Percentiles rank a stretch among this genome's conserved stretches.
Conservation (phyloP, 306 rosid genomes). For the Cucumis hystrix region DNA sequence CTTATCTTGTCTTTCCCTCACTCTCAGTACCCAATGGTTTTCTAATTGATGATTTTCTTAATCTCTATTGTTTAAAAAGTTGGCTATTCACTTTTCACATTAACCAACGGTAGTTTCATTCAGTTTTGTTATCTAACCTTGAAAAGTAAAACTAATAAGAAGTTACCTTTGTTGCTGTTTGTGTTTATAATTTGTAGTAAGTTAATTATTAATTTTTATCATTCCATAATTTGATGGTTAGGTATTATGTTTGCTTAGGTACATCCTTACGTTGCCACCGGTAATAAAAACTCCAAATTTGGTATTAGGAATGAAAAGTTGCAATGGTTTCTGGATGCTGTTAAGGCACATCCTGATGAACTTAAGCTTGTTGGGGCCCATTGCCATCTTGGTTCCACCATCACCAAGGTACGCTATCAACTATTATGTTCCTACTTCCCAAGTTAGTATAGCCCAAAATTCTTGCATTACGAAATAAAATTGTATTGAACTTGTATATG, state of each 20-base stretch:
- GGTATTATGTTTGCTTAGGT: slow-evolving; percentile 26
- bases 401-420: slow-evolving; percentile 55
- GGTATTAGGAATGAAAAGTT: slow-evolving; percentile 92
- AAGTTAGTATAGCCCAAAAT: not conserved
- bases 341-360: slow-evolving; percentile 70
- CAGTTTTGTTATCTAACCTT: not conserved
- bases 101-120: too few relatives aligned
- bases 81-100: too few relatives aligned
- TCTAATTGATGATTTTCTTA: too few relatives aligned
- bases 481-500: not conserved
- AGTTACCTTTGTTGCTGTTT: not conserved
- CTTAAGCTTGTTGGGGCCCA: slow-evolving; percentile 92
- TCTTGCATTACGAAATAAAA: not conserved
- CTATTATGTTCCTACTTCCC: not conserved
- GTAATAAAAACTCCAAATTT: slow-evolving; percentile 91
- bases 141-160: not conserved
- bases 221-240: not conserved
- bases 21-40: not conserved
- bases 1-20: not conserved
- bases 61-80: too few relatives aligned
- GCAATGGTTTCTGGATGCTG: slow-evolving; percentile 86
- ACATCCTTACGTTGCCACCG: slow-evolving; percentile 92
- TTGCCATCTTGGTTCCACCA: slow-evolving; percentile 96
- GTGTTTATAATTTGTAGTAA: not conserved
- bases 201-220: not conserved